A percentile compares a stretch with the other conserved stretches of the same genome.
Evolutionary conservation across 1,139 yeast genomes (phyloP).

Genomic region (Yamadazyma aaseri): DNA sequence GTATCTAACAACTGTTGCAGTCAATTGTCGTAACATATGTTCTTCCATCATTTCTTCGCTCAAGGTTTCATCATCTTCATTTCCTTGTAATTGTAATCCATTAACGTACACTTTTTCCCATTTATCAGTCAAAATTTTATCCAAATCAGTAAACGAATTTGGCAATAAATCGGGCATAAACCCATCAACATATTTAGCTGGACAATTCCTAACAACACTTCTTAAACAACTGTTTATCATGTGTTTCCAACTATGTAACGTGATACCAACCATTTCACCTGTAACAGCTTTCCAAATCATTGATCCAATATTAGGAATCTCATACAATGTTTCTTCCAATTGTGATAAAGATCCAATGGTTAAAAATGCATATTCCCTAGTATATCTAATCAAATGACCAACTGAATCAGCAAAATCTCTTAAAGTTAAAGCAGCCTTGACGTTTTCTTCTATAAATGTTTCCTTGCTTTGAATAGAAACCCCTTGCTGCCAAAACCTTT

Average conservation of each 20-base stretch:
- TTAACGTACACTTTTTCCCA: constrained; percentile 74
- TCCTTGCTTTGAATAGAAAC: constrained; percentile 93
- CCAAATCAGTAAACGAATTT: constrained; percentile 68
- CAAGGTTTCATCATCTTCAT: constrained; percentile 75
- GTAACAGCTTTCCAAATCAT: constrained; percentile 84
- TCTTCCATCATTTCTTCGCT: constrained; percentile 99
- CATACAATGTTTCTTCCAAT: constrained; percentile 84
- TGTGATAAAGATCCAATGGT: constrained; percentile 90
- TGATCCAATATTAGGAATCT: constrained; percentile 76
- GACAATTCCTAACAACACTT: constrained; percentile 86
- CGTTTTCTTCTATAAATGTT: constrained; percentile 91
- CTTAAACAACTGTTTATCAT: constrained; percentile 88
- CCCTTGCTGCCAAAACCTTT: constrained; percentile 98
- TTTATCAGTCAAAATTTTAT: constrained; percentile 61
- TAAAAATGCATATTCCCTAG: constrained; percentile 91
- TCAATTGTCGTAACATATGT: constrained; percentile 85
- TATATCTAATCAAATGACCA: constrained; percentile 94
- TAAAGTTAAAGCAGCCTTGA: constrained; percentile 87
- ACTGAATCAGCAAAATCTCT: constrained; percentile 97
- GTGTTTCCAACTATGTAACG: constrained; percentile 96
- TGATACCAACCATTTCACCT: constrained; percentile 81
- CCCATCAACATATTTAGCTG: constrained; percentile 59
- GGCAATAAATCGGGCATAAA: constrained; percentile 82
- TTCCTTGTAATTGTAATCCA: constrained; percentile 70
- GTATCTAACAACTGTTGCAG: constrained; percentile 89